Evolutionary conservation across 768 basidiomycete species (phyloP).

Genomic region (Lepiota brunneoincarnata): DNA sequence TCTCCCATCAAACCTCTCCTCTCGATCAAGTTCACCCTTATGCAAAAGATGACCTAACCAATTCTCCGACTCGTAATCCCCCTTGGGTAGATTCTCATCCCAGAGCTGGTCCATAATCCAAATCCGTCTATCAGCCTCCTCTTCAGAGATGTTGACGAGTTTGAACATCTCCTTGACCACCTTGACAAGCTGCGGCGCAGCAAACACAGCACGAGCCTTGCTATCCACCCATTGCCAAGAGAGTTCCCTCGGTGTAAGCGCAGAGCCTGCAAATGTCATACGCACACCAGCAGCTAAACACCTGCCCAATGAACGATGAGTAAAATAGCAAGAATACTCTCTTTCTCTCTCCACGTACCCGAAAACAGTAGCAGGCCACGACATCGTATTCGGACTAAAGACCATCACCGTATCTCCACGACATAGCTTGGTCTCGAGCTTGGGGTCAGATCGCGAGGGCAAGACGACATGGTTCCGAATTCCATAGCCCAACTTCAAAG

Average conservation of each 20-base stretch:
- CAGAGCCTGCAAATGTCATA: conserved; percentile 14
- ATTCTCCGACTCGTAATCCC: conserved; percentile 6
- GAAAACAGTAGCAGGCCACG: conserved; percentile 15
- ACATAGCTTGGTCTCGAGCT: not conserved
- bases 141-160: conserved; percentile 8
- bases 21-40: conserved; percentile 13
- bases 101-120: conserved; percentile 16
- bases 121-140: conserved; percentile 15
- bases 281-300: conserved; percentile 15
- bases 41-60: conserved; percentile 17
- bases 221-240: conserved; percentile 16
- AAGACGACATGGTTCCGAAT: conserved; percentile 18
- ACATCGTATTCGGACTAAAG: conserved; percentile 15
- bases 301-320: not conserved
- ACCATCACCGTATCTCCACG: conserved; percentile 17
- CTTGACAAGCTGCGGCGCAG: conserved; percentile 5
- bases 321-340: not conserved
- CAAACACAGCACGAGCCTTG: conserved; percentile 14
- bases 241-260: conserved; percentile 14
- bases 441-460: not conserved
- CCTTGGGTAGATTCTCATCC: conserved; percentile 4
- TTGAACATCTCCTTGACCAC: conserved; percentile 20
- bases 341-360: no score
- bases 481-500: conserved; percentile 21
- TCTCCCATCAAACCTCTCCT: conserved; percentile 21